Percentiles rank a stretch among this genome's conserved stretches.
These are phyloP conservation scores for Rhodotorula babjevae DNA, from an alignment of 768 basidiomycete species.

Conservation along the genomic window DNA sequence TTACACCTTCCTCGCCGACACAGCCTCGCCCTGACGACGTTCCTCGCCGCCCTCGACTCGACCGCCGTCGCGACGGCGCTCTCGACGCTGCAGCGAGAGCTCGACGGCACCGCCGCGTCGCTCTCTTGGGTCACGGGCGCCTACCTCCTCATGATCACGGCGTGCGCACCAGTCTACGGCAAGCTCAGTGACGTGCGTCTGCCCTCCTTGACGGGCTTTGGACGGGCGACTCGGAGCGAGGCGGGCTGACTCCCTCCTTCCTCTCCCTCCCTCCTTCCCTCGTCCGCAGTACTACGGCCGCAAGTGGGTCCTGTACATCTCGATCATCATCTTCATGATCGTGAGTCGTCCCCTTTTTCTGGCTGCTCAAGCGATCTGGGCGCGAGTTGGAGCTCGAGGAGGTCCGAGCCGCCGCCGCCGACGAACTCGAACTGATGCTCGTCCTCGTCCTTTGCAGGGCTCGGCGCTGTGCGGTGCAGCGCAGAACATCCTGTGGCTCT, in stretches of 20 bases:
- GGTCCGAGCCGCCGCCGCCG: no score
- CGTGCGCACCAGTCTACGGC: conserved; percentile 65
- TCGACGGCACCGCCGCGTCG: conserved; percentile 57
- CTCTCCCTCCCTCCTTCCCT: no score
- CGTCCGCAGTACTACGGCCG: conserved; percentile 49
- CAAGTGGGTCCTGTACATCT: conserved; percentile 26
- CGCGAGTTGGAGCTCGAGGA: no score
- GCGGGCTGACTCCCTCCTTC: no score
- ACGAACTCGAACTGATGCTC: no score
- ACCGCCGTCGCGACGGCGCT: conserved; percentile 62
- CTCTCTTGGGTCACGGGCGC: conserved; percentile 71
- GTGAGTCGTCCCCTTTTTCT: not conserved
- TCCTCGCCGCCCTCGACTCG: conserved; percentile 53
- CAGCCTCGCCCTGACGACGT: conserved; percentile 24
- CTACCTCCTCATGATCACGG: conserved; percentile 61
- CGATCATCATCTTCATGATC: conserved; percentile 31
- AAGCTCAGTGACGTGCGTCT: conserved; percentile 59
- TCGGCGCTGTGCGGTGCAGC: conserved; percentile 27
- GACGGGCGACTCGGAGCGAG: no score
- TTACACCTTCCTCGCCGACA: not conserved
- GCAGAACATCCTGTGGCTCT: conserved; percentile 27
- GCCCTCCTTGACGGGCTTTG: no score
- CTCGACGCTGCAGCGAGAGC: conserved; percentile 64
- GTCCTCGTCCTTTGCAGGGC: conserved; percentile 8
- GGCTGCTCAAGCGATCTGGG: no score